Percentiles rank a stretch among this genome's conserved stretches.
Evolutionary conservation across 441 rosid species (phyloP).

Genomic region (Corymbia calophylla): DNA sequence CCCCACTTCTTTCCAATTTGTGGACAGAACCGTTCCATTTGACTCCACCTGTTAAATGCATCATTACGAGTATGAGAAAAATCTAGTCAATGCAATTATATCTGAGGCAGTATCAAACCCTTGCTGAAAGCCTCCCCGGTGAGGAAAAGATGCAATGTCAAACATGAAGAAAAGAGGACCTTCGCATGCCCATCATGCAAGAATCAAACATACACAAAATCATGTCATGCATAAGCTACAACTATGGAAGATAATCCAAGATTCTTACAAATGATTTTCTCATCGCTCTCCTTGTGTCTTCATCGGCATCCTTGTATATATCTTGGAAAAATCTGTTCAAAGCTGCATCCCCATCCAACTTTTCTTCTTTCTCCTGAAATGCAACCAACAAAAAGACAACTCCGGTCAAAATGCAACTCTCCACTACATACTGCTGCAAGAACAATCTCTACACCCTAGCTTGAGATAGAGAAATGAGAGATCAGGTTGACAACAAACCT

Average conservation of each 20-base stretch:
- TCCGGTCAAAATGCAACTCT: neutral
- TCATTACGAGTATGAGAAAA: neutral
- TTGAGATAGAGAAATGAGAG: neutral
- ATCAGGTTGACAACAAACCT: constrained; percentile 23
- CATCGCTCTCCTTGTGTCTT: constrained; percentile 91
- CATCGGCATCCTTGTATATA: constrained; percentile 74
- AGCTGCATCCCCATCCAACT: constrained; percentile 94
- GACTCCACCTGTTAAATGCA: constrained; percentile 44
- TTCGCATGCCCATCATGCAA: neutral
- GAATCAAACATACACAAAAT: neutral
- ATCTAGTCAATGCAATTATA: neutral
- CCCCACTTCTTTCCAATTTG: constrained; percentile 74
- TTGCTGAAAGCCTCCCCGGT: neutral
- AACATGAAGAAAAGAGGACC: neutral
- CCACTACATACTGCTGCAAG: neutral
- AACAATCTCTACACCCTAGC: neutral
- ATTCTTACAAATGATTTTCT: constrained; percentile 85
- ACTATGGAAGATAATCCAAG: neutral
- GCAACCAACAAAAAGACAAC: neutral
- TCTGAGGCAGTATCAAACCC: neutral
- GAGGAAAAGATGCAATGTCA: neutral
- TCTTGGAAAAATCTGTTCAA: constrained; percentile 88
- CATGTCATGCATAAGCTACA: neutral
- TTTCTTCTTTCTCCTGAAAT: constrained; percentile 91
- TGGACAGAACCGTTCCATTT: constrained; percentile 65